Conservation (phyloP, 169 alveolate species). For the Perkinsus marinus region DNA sequence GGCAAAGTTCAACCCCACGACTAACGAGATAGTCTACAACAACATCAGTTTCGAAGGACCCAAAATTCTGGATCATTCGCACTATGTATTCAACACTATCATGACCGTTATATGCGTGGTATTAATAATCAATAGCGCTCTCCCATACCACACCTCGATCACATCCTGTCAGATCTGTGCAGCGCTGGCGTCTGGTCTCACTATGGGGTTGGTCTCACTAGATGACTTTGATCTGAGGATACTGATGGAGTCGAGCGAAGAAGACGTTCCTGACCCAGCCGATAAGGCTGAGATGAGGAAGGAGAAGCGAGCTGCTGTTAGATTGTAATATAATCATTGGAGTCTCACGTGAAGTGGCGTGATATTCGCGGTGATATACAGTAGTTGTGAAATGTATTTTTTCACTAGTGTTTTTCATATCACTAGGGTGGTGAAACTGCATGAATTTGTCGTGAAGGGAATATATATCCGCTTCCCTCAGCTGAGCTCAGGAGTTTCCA, state of each 20-base stretch:
- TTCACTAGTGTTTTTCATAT: too few relatives aligned
- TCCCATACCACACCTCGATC: too few relatives aligned
- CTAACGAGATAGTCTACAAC: not conserved
- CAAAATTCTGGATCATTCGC: not conserved
- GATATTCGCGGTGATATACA: too few relatives aligned
- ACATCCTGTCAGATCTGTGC: not conserved
- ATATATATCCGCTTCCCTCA: too few relatives aligned
- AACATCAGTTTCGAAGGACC: not conserved
- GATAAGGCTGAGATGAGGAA: not conserved
- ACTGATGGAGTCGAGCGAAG: conserved; percentile 51
- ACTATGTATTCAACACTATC: not conserved
- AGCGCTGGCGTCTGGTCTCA: conserved; percentile 73
- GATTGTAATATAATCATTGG: not conserved
- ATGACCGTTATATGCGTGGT: not conserved
- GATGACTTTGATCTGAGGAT: conserved; percentile 61
- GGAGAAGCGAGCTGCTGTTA: not conserved
- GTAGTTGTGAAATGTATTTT: too few relatives aligned
- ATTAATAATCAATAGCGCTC: too few relatives aligned
- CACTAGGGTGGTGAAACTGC: too few relatives aligned
- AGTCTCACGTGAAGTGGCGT: too few relatives aligned
- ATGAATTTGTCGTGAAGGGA: too few relatives aligned
- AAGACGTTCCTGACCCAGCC: conserved; percentile 17
- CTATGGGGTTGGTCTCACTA: conserved; percentile 72
- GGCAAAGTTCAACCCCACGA: not conserved
- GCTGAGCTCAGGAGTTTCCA: too few relatives aligned